Base-by-base conservation (phyloP, 345 rosid species). In the Syzygium oleosum region DNA sequence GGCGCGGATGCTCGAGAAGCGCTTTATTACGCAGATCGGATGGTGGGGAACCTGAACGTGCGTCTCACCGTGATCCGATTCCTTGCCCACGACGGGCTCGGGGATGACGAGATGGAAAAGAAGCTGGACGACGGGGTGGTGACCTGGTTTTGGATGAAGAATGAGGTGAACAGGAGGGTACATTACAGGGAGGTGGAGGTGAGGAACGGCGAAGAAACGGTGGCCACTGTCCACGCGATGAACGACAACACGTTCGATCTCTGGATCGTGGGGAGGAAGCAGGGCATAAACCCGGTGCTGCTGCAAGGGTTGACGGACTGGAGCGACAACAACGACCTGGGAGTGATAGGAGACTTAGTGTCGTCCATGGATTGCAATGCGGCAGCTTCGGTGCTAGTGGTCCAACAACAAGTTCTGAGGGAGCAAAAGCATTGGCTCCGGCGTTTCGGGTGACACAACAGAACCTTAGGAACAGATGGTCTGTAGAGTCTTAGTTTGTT, bases 1-100 rank as follows among this genome's bases (percentile, higher is more conserved):
- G 99, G 99, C n/a, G 90, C 97, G 11, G 99, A 96, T 65, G 90
- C 93, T 19, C 91, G 99, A 84, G 99, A 97, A 88, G 96, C 97
- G 17, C 89, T 96, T 12, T 92, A 92, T 15, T 90, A 90, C 17
- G 94, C 98, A 1, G 96, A 94, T 6, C 86, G 95, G 61, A 94
- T 95, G 95, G 90, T 85, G 0, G 88, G 34, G 13, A 93, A 95
- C 52, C 93, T 94, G 0, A 88, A 92, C 12, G 94, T 94, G 41
- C 84, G 56, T 3, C 85, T 96, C 22, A 92, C 91, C 0, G 93
- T 95, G 27, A 87, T 95, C 25, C 86, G 97, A 55, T 97, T 96
- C 90, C 90, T 96, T 19, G 85, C 97, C 5, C 22, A 52, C 19
- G 91, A 95, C 89, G 88, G 88, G 16, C 92, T 90, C 88, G 95